Base-by-base conservation (phyloP, 768 basidiomycete genomes). In the Hortiboletus flavorubellus region DNA sequence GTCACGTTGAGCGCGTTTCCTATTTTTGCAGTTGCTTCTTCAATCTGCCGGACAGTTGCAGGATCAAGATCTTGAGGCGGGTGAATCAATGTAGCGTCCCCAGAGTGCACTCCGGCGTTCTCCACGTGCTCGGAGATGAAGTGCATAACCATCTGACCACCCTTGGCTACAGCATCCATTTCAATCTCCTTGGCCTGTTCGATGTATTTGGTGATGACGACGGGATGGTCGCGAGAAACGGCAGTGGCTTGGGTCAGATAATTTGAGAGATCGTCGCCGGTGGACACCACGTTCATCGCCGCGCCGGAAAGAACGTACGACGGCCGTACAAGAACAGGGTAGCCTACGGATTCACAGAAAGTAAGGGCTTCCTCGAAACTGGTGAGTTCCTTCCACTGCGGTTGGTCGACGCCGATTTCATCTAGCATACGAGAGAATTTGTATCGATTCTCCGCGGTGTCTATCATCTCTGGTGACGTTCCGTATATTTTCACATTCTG, bases 121-220 rank as follows among this genome's bases (percentile, higher is more conserved):
- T 98, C 96, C 65, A 98, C 95, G 71, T 99, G 96, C 76, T 98
- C 97, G 12, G 96, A 98, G 70, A 98, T 94, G 73, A 93, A 98
- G 72, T 99, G 97, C 96, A 99, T 98, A 72, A 98, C 81, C 84
- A 99, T 88, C 78, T 97, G 92, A 21, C 96, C 96, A 67, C 93
- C 92, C 73, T 91, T 91, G 34, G 97, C 97, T 38, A 99, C 85
- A 21, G 97, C 97, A 67, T 99, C 97, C 93, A 99, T 98, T 78
- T 99, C 97, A 62, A 99, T 99, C 75, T 99, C 97, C 79, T 99
- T 98, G 31, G 97, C 97, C 71, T 97, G 92, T 71, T 98, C 96
- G 70, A 99, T 97, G 76, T 97, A 99, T 73, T 99, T 99, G 59
- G 92, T 90, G 73, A 98, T 98, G 64, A 99, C 96, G 59, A 98